Conservation (phyloP, 192 early-diverging fungal genomes). For the Dissophora ornata region DNA sequence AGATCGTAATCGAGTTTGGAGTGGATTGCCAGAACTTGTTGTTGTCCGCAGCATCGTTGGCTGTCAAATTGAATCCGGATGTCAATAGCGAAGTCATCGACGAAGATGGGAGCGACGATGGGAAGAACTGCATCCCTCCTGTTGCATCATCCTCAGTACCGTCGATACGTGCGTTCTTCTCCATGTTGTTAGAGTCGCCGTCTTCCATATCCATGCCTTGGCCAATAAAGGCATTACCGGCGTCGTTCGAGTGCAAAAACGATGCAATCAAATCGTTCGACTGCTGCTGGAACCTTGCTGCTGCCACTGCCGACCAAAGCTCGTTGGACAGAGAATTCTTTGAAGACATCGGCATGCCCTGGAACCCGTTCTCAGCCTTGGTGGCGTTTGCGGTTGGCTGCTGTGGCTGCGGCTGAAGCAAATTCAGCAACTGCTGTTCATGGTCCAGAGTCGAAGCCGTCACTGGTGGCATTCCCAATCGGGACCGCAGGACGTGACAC, state of each 20-base stretch:
- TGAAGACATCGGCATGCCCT: neutral
- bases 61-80: constrained; percentile 6
- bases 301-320: constrained; percentile 11
- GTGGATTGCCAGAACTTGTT: constrained; percentile 36
- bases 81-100: constrained; percentile 9
- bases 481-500: constrained; percentile 60
- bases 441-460: constrained; percentile 37
- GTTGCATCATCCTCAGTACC: neutral
- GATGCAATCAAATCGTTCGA: constrained; percentile 26
- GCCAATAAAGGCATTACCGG: constrained; percentile 22
- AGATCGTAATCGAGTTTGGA: constrained; percentile 25
- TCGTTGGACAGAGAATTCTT: neutral
- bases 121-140: neutral
- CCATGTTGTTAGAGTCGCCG: constrained; percentile 1
- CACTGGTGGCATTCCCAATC: constrained; percentile 39
- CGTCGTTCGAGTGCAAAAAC: constrained; percentile 29
- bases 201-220: constrained; percentile 17
- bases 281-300: constrained; percentile 14
- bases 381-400: neutral
- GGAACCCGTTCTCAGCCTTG: neutral
- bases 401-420: constrained; percentile 18
- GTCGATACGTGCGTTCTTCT: neutral
- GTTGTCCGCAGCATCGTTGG: constrained; percentile 13
- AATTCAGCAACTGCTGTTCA: constrained; percentile 34
- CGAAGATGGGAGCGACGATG: constrained; percentile 2